Evolutionary conservation across 2,329 filamentous ascomycete species (phyloP), one percentile per base, ranked within the genome.

Genomic region (Epichloe sibirici): DNA sequence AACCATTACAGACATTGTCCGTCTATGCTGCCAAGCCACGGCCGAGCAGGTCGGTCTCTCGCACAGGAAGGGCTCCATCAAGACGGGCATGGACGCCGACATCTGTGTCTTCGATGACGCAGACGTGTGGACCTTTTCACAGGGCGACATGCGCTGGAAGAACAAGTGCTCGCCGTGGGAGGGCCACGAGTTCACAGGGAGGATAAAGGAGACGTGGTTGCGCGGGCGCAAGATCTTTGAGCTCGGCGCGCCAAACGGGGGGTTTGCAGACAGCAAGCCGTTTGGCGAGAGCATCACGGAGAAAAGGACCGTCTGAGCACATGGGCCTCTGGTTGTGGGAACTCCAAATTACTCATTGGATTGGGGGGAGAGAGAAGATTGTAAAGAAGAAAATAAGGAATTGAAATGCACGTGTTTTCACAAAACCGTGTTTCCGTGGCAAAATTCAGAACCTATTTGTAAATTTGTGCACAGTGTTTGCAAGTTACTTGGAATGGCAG

Each of bases 151-250:
- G 90, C 78, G 93, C 59, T 98, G 95, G 79, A 84, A 89, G 69
- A 95, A 96, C 69, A 88, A 89, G 63, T 90, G 89, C 73, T 90
- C 85, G 53, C 90, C 90, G 0, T 96, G 94, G 76, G 86, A 95
- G 66, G 88, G 88, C 21, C 86, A 85, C 67, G 76, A 73, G 35
- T 83, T 96, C 61, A 78, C 76, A 46, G 90, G 90, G 1, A 79
- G 89, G 54, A 90, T 95, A 11, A 74, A 72, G 54, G 88, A 94
- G 75, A 95, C 90, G 7, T 95, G 88, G 86, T 64, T 96, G 56
- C 76, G 90, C 6, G 90, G 90, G 0, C 73, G 72, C 57, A 83
- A 78, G 65, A 77, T 95, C n/a, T 94, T 86, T 66, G 77, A 79
- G 56, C 74, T 86, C 35, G 82, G 79, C n/a, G 78, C 73, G 0